Evolutionary conservation across 768 basidiomycete genomes (phyloP).

Genomic region (Tubosaeta sp.): DNA sequence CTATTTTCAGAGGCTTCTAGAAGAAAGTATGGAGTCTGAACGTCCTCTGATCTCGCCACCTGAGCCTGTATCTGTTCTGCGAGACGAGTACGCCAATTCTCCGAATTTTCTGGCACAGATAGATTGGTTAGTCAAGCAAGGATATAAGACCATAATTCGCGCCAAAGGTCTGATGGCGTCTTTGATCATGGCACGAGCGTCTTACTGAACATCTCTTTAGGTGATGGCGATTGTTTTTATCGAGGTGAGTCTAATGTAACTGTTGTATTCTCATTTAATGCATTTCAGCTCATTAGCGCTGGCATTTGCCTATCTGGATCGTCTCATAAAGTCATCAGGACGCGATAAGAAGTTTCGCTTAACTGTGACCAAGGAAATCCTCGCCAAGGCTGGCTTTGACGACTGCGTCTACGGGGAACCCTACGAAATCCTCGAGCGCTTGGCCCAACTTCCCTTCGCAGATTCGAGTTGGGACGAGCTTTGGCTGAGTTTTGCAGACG

Average conservation of each 20-base stretch:
- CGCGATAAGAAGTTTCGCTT: constrained; percentile 41
- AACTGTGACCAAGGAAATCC: constrained; percentile 49
- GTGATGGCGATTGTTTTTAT: constrained; percentile 93
- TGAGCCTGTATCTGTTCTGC: constrained; percentile 49
- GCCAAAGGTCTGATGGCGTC: constrained; percentile 52
- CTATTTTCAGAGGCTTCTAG: constrained; percentile 32
- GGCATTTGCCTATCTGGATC: constrained; percentile 75
- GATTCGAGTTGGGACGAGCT: constrained; percentile 28
- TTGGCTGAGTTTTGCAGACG: constrained; percentile 45
- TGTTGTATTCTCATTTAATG: constrained; percentile 9
- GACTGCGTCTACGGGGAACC: constrained; percentile 70
- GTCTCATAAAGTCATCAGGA: constrained; percentile 52
- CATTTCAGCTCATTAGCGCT: constrained; percentile 49
- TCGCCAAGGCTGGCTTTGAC: constrained; percentile 62
- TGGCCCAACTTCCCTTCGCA: constrained; percentile 44
- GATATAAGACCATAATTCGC: constrained; percentile 64
- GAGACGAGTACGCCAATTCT: constrained; percentile 62
- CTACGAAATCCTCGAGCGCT: constrained; percentile 53
- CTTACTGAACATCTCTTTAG: constrained; percentile 30
- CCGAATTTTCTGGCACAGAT: constrained; percentile 69
- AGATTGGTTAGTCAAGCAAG: constrained; percentile 57
- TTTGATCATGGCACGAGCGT: not conserved
- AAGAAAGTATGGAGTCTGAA: constrained; percentile 34
- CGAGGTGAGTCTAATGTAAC: constrained; percentile 50
- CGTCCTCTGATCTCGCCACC: constrained; percentile 55